phyloP scores from a whole-genome alignment of 768 basidiomycete genomes.

The Phylloporus sp. region DNA sequence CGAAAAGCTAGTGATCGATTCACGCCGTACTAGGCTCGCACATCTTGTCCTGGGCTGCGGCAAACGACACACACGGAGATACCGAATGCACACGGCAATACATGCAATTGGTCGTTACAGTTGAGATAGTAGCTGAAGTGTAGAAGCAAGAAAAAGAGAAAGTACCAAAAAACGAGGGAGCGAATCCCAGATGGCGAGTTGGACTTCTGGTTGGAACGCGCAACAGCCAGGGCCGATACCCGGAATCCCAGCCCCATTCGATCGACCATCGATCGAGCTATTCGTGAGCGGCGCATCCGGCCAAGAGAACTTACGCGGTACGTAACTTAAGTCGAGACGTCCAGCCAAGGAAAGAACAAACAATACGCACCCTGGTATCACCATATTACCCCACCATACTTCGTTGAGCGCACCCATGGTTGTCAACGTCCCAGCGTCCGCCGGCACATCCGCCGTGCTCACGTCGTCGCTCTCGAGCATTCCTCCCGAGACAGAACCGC shows the following conservation, averaged over 20 bases:
- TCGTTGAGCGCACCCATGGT: constrained; percentile 71
- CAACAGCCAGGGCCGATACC: constrained; percentile 18
- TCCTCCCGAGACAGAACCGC: neutral
- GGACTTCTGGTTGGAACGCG: constrained; percentile 18
- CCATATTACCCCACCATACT: constrained; percentile 72
- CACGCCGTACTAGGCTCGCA: no score
- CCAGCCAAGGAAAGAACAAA: neutral
- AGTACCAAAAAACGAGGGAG: neutral
- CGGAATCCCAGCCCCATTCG: constrained; percentile 11
- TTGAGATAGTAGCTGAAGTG: neutral
- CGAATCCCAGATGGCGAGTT: constrained; percentile 21
- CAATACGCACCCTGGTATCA: constrained; percentile 65
- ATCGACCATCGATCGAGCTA: constrained; percentile 16
- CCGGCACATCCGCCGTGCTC: constrained; percentile 21
- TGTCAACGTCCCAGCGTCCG: constrained; percentile 56
- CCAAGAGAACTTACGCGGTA: constrained; percentile 28
- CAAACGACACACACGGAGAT: no score
- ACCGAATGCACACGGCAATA: no score
- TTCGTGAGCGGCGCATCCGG: constrained; percentile 25
- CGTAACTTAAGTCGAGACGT: neutral
- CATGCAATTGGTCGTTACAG: no score
- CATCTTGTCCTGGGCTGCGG: no score
- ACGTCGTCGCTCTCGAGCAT: constrained; percentile 13
- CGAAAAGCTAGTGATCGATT: no score
- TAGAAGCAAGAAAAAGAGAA: neutral